These are phyloP conservation scores for Nannochloropsis salina DNA, from an alignment of 108 stramenopile genomes.

Conservation along the genomic window DNA sequence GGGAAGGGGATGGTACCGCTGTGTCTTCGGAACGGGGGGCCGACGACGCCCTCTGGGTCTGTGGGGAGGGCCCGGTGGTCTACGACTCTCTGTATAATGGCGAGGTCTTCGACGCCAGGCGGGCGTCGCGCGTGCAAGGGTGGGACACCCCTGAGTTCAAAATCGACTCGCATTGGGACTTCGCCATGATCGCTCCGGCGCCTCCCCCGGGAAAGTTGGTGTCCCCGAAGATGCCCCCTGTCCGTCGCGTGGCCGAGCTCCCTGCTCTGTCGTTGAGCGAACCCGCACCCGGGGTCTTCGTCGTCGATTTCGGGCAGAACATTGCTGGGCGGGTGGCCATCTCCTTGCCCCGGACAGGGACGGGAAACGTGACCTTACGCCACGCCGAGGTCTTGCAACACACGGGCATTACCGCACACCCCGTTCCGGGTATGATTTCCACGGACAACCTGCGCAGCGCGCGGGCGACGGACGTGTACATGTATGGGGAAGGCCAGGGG, in stretches of 20 bases:
- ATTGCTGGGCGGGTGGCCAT: conserved; percentile 42
- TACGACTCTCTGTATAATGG: conserved; percentile 53
- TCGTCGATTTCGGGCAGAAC: conserved; percentile 49
- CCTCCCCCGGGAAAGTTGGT: not conserved
- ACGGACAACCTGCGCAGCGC: conserved; percentile 39
- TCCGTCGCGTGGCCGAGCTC: not conserved
- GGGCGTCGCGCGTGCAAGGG: conserved; percentile 34
- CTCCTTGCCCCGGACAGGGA: conserved; percentile 27
- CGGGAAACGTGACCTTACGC: conserved; percentile 29
- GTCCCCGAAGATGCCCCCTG: not conserved
- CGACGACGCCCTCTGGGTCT: not conserved
- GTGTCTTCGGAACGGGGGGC: too few relatives aligned
- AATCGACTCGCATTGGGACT: not conserved
- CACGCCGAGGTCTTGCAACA: conserved; percentile 47
- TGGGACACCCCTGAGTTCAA: conserved; percentile 22
- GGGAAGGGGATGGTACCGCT: too few relatives aligned
- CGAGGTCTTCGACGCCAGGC: conserved; percentile 38
- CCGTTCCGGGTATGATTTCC: conserved; percentile 34
- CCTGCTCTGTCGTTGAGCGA: not conserved
- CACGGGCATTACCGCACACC: conserved; percentile 29
- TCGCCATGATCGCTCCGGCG: not conserved
- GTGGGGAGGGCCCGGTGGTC: conserved; percentile 28
- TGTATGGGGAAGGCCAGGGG: conserved; percentile 34
- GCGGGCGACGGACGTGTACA: conserved; percentile 34
- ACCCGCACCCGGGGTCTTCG: conserved; percentile 24